phyloP scores from a whole-genome alignment of 1,139 yeast species.

The Waltiozyma sp. region DNA sequence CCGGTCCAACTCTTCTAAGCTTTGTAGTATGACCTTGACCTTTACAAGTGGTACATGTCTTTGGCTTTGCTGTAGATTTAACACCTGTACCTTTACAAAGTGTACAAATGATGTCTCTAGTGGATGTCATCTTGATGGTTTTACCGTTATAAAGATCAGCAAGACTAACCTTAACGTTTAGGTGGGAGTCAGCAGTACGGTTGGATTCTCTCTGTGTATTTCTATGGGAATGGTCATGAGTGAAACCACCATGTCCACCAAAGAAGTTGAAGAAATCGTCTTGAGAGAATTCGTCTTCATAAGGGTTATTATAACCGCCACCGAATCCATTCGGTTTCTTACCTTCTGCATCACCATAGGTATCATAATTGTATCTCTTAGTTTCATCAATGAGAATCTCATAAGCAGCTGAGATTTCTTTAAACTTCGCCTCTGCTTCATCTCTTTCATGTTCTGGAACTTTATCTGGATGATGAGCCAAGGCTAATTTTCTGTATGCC shows the following conservation, averaged over 20 bases:
- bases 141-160: slow-evolving; percentile 80
- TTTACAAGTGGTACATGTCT: slow-evolving; percentile 54
- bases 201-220: slow-evolving; percentile 7
- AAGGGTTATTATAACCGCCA: slow-evolving; percentile 3
- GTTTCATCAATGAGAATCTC: slow-evolving; percentile 59
- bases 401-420: slow-evolving; percentile 69
- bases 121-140: slow-evolving; percentile 60
- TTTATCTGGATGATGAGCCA: slow-evolving; percentile 74
- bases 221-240: slow-evolving; percentile 13
- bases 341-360: slow-evolving; percentile 40
- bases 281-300: slow-evolving; percentile 36
- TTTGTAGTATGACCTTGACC: slow-evolving; percentile 61
- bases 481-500: slow-evolving; percentile 68
- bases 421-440: slow-evolving; percentile 61
- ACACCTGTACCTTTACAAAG: slow-evolving; percentile 75
- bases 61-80: slow-evolving; percentile 44
- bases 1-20: slow-evolving; percentile 63
- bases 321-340: slow-evolving; percentile 20
- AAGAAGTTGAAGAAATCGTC: slow-evolving; percentile 71
- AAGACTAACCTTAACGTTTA: slow-evolving; percentile 53
- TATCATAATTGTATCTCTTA: slow-evolving; percentile 45
- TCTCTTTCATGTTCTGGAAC: slow-evolving; percentile 51
- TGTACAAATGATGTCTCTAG: slow-evolving; percentile 62
- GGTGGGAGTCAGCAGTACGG: slow-evolving; percentile 55
- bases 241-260: slow-evolving; percentile 29